Base-by-base conservation (phyloP, 352 stramenopile genomes). In the Phytophthora pistaciae region DNA sequence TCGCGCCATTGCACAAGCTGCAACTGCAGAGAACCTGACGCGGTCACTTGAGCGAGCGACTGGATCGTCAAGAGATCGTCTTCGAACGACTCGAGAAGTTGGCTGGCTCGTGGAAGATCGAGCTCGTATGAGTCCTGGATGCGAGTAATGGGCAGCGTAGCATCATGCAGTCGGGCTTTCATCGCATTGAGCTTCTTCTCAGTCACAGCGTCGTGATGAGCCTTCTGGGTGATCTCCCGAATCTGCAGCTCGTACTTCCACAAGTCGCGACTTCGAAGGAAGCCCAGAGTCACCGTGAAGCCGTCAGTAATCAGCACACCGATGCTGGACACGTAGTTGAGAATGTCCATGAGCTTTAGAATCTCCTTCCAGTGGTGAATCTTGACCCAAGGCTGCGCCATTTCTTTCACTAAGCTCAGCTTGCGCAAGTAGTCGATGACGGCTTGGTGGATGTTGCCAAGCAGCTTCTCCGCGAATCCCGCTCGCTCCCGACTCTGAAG, bases 341-440 rank as follows among this genome's bases (percentile, higher is more conserved):
- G 62, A 4, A 88, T 82, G 18, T 80, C 74, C 36, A 91, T 55
- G 10, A 90, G 55, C 11, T 70, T 74, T 1, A 91, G 29, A 18
- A 91, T 79, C 38, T 91, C 82, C 44, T 89, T 84, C 84, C 84
- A 91, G 50, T 91, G 82, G 42, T 85, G 69, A 23, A 72, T 36
- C 49, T 91, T 90, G 40, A 90, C 68, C 57, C 69, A 85, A 9
- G 84, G 68, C 38, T 84, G 78, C 0, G 82, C 78, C 64, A 91
- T 82, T 38, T 90, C 84, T 14, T 74, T 72, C 5, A 89, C 79
- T 14, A 91, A 33, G 14, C 78, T 76, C 14, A 91, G 64, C 20
- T 84, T 80, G 6, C 73, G 57, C n/a, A 86, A 64, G 49, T 88
- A 88, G 10, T 84, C 70, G 16, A 70, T 46, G 11, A 90, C 80